Base-by-base conservation (phyloP, 345 rosid species). In the Arabis hirsuta region DNA sequence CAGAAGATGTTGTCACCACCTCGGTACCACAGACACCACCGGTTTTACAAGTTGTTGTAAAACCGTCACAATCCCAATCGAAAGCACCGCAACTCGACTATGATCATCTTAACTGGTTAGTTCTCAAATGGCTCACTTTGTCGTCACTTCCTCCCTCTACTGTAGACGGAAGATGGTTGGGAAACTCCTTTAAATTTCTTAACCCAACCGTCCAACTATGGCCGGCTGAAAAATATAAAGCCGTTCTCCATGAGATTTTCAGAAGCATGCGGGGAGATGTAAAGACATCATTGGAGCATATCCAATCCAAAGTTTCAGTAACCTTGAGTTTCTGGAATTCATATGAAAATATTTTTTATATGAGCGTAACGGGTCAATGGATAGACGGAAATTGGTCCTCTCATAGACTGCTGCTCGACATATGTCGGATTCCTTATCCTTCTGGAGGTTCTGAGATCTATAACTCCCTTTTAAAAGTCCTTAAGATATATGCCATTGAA, bases 251-350 rank as follows among this genome's bases (percentile, higher is more conserved):
- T 12, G 97, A 88, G 78, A 90, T 94, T 73, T 94, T 89, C 82
- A 85, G 88, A 84, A 88, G 97, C 82, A 94, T 94, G 98, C 85
- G 78, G 62, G 97, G 78, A 83, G 97, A 90, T 74, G 90, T 94
- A 13, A 83, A 78, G 80, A 73, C 67, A 54, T 73, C 83, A 56
- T 58, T 94, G 79, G 92, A 89, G 61, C 91, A 84, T 69, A 84
- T 82, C 73, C 82, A 86, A 13, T 94, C 97, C 56, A 94, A 87
- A 82, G 81, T 94, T 57, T 88, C 97, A 1, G 29, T 94, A 47
- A 82, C 84, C 34, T 77, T 94, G 44, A 88, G 84, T 76, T 88
- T 94, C 72, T 94, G 98, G 98, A 87, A 77, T 36, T 87, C 97
- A 14, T 88, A 83, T 76, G 90, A 93, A 45, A 81, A 84, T 27